A percentile compares a stretch with the other conserved stretches of the same genome.
These are phyloP conservation scores for Glycine soja DNA, from an alignment of 306 rosid species.

Conservation along the genomic window DNA sequence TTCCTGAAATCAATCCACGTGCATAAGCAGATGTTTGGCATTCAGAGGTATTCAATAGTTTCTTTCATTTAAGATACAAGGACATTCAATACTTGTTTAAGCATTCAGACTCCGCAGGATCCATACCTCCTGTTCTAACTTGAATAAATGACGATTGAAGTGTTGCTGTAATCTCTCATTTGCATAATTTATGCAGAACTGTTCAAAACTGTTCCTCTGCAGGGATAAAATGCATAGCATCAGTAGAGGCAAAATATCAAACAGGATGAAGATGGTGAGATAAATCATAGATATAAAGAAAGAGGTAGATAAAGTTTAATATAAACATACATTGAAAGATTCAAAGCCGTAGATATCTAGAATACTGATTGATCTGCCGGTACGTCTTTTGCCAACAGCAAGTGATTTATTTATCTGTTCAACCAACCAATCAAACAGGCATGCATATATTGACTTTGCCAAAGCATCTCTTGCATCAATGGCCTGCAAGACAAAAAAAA, in stretches of 20 bases:
- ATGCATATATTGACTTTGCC: constrained; percentile 94
- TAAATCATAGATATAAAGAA: background rate
- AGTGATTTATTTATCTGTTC: constrained; percentile 95
- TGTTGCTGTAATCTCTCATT: constrained; percentile 96
- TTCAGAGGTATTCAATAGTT: constrained; percentile 11
- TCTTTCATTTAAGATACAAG: constrained; percentile 11
- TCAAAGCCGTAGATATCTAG: constrained; percentile 97
- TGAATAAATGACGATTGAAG: constrained; percentile 96
- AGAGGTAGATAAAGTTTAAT: background rate
- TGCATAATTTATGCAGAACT: constrained; percentile 69
- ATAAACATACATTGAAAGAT: constrained; percentile 66
- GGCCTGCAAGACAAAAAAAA: constrained; percentile 61
- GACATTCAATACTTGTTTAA: background rate
- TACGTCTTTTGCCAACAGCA: constrained; percentile 91
- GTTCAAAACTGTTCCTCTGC: constrained; percentile 95
- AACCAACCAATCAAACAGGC: constrained; percentile 95
- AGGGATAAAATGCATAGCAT: constrained; percentile 36
- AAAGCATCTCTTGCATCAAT: constrained; percentile 94
- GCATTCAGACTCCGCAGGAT: background rate
- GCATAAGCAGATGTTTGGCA: constrained; percentile 31
- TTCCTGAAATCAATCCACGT: constrained; percentile 59
- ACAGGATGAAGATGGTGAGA: constrained; percentile 5
- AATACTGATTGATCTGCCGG: constrained; percentile 96
- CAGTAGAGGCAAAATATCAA: constrained; percentile 32
- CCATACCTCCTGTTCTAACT: constrained; percentile 95